phyloP scores from a whole-genome alignment of 805 yeast species.

The Starmerella cellae region DNA sequence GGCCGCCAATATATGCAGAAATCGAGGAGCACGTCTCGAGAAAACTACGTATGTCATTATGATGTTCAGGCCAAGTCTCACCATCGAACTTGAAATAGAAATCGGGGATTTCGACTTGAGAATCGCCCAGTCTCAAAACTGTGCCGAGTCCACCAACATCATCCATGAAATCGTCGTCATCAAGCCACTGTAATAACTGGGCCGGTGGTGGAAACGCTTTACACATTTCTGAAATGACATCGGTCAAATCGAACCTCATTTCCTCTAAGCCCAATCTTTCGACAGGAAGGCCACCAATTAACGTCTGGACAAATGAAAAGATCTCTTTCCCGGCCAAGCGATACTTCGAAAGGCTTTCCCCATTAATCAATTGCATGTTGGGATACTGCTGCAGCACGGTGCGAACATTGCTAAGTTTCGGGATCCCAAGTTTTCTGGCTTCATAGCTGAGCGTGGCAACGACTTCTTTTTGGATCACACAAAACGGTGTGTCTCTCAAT shows the following conservation, averaged over 20 bases:
- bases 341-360: slow-evolving; percentile 24
- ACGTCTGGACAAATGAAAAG: slow-evolving; percentile 17
- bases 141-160: slow-evolving; percentile 6
- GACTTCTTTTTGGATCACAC: slow-evolving; percentile 25
- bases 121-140: background rate
- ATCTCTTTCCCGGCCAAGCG: slow-evolving; percentile 24
- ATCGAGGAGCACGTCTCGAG: slow-evolving; percentile 1
- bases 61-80: slow-evolving; percentile 17
- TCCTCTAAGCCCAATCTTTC: slow-evolving; percentile 29
- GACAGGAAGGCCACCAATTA: slow-evolving; percentile 16
- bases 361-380: slow-evolving; percentile 22
- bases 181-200: background rate
- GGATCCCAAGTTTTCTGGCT: slow-evolving; percentile 25
- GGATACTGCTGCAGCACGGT: slow-evolving; percentile 19
- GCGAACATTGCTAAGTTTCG: slow-evolving; percentile 19
- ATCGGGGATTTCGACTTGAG: slow-evolving; percentile 17
- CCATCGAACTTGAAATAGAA: slow-evolving; percentile 24
- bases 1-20: slow-evolving; percentile 22
- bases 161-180: slow-evolving; percentile 9
- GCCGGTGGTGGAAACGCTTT: background rate
- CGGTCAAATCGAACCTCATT: slow-evolving; percentile 24
- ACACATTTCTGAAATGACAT: slow-evolving; percentile 5
- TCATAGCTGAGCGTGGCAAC: slow-evolving; percentile 26
- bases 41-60: slow-evolving; percentile 1
- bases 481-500: slow-evolving; percentile 23